A percentile compares a stretch with the other conserved stretches of the same genome.
phyloP scores from a whole-genome alignment of 2,329 filamentous ascomycete species.

The Mycocentrospora acerina region DNA sequence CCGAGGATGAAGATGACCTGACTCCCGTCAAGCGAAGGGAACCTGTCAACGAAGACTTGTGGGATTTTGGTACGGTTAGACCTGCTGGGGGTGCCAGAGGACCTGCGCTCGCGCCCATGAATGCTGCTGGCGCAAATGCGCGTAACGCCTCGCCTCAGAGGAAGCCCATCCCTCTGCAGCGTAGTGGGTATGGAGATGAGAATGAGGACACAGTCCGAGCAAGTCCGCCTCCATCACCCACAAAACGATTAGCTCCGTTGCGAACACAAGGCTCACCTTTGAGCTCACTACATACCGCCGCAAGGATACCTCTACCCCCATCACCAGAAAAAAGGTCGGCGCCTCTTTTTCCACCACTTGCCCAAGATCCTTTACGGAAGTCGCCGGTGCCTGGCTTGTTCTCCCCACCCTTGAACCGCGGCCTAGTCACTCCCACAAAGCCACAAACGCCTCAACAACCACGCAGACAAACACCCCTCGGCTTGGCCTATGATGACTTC shows the following conservation, averaged over 20 bases:
- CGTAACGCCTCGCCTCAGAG: slow-evolving; percentile 49
- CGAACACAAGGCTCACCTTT: slow-evolving; percentile 40
- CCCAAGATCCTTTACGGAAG: slow-evolving; percentile 30
- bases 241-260: slow-evolving; percentile 40
- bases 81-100: slow-evolving; percentile 59
- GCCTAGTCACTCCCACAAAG: slow-evolving; percentile 33
- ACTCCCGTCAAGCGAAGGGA: slow-evolving; percentile 41
- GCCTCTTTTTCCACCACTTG: slow-evolving; percentile 33
- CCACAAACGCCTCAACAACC: slow-evolving; percentile 34
- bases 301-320: slow-evolving; percentile 48
- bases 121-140: slow-evolving; percentile 78
- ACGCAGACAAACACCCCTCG: slow-evolving; percentile 36
- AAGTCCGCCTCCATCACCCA: slow-evolving; percentile 46
- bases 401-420: slow-evolving; percentile 32
- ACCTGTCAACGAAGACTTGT: slow-evolving; percentile 78
- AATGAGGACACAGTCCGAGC: slow-evolving; percentile 40
- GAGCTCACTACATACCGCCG: slow-evolving; percentile 44
- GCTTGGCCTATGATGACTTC: slow-evolving; percentile 47
- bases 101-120: slow-evolving; percentile 70
- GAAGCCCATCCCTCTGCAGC: slow-evolving; percentile 34
- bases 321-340: slow-evolving; percentile 46
- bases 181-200: slow-evolving; percentile 34
- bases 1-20: slow-evolving; percentile 44
- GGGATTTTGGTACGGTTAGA: slow-evolving; percentile 96
- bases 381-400: slow-evolving; percentile 37